A percentile compares a stretch with the other conserved stretches of the same genome.
Evolutionary conservation across 139 green algal genomes (phyloP).

Genomic region (Picochlorum sp.): DNA sequence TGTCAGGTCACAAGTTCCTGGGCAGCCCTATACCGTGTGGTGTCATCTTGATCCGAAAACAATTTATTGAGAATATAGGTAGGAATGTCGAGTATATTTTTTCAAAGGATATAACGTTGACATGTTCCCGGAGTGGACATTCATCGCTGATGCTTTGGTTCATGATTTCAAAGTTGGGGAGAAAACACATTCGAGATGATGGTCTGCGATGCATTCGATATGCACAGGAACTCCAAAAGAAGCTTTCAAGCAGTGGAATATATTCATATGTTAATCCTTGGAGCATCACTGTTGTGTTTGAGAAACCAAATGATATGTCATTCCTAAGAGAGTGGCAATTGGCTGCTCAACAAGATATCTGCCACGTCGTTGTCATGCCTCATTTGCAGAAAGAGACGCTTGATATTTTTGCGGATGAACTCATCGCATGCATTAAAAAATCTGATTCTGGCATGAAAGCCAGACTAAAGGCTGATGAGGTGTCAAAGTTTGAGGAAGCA

Average conservation of each 20-base stretch:
- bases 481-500: too few species aligned
- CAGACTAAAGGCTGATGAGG: too few species aligned
- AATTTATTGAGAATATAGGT: background rate
- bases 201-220: background rate
- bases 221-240: background rate
- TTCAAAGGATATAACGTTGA: conserved; percentile 2
- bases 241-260: background rate
- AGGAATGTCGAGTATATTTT: background rate
- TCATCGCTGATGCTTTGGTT: background rate
- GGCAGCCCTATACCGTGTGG: background rate
- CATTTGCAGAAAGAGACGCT: background rate
- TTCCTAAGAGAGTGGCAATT: background rate
- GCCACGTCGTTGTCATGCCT: background rate
- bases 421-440: background rate
- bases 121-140: background rate
- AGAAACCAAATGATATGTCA: background rate
- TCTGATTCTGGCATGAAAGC: too few species aligned
- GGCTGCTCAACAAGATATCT: background rate
- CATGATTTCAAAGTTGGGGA: background rate
- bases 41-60: background rate
- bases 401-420: background rate
- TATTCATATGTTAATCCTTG: background rate
- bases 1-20: background rate
- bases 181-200: background rate
- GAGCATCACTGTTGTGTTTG: background rate